These are phyloP conservation scores for Chlorencoelia australis DNA, from an alignment of 2,329 filamentous ascomycete species.

Conservation along the genomic window DNA sequence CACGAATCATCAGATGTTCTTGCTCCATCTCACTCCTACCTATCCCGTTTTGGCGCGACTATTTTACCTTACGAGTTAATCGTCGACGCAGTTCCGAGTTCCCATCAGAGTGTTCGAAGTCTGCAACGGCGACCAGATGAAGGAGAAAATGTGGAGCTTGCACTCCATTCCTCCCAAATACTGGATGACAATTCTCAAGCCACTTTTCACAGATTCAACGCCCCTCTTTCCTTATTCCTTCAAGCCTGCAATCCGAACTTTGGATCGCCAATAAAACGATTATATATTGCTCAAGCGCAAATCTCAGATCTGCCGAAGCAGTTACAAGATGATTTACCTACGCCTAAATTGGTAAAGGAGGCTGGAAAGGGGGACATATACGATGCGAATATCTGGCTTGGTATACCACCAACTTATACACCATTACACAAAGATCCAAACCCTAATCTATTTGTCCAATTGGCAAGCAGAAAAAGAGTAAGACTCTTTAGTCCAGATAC, in stretches of 20 bases:
- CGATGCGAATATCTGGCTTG: constrained; percentile 78
- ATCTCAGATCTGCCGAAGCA: constrained; percentile 55
- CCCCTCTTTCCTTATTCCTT: constrained; percentile 27
- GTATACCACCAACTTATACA: constrained; percentile 76
- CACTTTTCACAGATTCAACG: constrained; percentile 37
- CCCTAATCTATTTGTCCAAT: constrained; percentile 81
- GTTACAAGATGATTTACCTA: constrained; percentile 56
- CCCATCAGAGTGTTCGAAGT: too few relatives aligned
- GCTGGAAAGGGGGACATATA: constrained; percentile 79
- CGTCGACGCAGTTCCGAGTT: constrained; percentile 6
- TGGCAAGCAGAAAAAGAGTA: constrained; percentile 62
- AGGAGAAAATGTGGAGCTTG: too few relatives aligned
- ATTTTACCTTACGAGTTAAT: constrained; percentile 51
- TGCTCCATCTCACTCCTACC: constrained; percentile 25
- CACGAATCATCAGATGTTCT: not conserved
- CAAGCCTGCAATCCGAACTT: constrained; percentile 4
- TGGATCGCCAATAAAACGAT: constrained; percentile 19
- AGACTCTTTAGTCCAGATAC: constrained; percentile 56
- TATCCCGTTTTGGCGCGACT: constrained; percentile 32
- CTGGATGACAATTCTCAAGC: not conserved
- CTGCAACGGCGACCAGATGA: too few relatives aligned
- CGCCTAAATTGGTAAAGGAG: constrained; percentile 50
- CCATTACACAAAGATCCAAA: constrained; percentile 90
- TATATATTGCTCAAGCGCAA: constrained; percentile 82
- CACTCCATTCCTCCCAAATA: too few relatives aligned